Base-by-base conservation (phyloP, 441 rosid genomes). In the Erodium moschatum region DNA sequence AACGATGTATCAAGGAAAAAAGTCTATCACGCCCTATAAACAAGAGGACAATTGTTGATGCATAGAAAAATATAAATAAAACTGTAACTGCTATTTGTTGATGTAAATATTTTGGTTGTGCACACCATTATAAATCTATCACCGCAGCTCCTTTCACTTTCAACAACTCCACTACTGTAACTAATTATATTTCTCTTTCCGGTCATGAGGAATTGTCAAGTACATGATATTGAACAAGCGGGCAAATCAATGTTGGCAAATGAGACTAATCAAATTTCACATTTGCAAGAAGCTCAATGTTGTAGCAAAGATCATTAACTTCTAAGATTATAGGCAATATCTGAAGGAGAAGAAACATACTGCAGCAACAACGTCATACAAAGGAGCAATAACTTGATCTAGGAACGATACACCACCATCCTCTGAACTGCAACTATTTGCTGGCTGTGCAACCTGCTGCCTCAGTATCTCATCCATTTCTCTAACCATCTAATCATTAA, bases 381-480 rank as follows among this genome's bases (percentile, higher is more conserved):
- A 76, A 10, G 99, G 99, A 78, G 86, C 67, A 72, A 94, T 85
- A 66, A 94, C 92, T 67, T 82, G 84, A 82, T 83, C 86, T 70
- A 94, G 96, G 82, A 88, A 94, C 40, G 99, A 82, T 42, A 75
- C 89, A 69, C 85, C 89, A 69, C 85, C 89, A 76, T 74, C 75
- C 66, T 85, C 89, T 67, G 81, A 75, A 73, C 66, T 67, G 83
- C 98, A 94, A 75, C 99, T 94, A 74, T 83, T 81, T 72, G 97
- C 99, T 7, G 79, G 89, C 72, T 81, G 87, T 67, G 91, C 97
- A 81, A 74, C 80, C 71, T 80, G 86, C 82, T 85, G 96, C 78
- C 85, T 85, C 75, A 90, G 71, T 67, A 81, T 83, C 75, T 79
- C 92, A 78, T 91, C 96, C 97, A 91, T 86, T 85, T 94, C 99